Evolutionary conservation across 495 filamentous ascomycete species (phyloP).

Genomic region (Trichoderma orchidacearum): DNA sequence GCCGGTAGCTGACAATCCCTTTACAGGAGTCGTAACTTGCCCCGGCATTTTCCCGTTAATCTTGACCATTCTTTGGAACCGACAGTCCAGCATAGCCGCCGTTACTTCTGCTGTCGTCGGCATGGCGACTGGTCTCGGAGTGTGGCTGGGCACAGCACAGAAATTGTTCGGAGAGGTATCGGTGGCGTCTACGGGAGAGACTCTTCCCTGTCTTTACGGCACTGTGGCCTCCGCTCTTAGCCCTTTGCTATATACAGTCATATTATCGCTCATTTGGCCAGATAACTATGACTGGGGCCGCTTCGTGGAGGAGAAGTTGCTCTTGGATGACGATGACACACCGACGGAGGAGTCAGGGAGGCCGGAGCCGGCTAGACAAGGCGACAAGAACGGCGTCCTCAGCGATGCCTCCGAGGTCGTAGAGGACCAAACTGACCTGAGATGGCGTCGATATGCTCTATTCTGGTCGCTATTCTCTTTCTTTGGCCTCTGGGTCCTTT

Average conservation of each 20-base stretch:
- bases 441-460: background rate
- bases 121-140: conserved; percentile 45
- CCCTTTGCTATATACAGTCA: conserved; percentile 55
- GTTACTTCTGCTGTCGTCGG: conserved; percentile 47
- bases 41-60: conserved; percentile 57
- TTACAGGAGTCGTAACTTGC: conserved; percentile 61
- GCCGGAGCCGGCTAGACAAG: conserved; percentile 12
- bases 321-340: background rate
- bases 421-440: background rate
- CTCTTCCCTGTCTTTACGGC: conserved; percentile 67
- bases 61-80: conserved; percentile 53
- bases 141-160: conserved; percentile 59
- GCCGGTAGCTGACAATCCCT: conserved; percentile 49
- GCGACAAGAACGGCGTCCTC: conserved; percentile 7
- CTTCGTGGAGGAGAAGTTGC: conserved; percentile 43
- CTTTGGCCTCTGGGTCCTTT: conserved; percentile 45
- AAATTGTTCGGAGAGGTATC: conserved; percentile 44
- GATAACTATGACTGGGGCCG: conserved; percentile 65
- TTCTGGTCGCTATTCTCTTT: background rate
- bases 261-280: conserved; percentile 47
- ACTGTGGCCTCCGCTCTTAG: conserved; percentile 56
- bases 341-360: conserved; percentile 16
- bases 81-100: conserved; percentile 50
- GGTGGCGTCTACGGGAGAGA: conserved; percentile 48
- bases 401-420: background rate